A percentile compares a stretch with the other conserved stretches of the same genome.
These are phyloP conservation scores for Funneliformis caledonium DNA, from an alignment of 371 early-diverging fungal genomes.

Conservation along the genomic window DNA sequence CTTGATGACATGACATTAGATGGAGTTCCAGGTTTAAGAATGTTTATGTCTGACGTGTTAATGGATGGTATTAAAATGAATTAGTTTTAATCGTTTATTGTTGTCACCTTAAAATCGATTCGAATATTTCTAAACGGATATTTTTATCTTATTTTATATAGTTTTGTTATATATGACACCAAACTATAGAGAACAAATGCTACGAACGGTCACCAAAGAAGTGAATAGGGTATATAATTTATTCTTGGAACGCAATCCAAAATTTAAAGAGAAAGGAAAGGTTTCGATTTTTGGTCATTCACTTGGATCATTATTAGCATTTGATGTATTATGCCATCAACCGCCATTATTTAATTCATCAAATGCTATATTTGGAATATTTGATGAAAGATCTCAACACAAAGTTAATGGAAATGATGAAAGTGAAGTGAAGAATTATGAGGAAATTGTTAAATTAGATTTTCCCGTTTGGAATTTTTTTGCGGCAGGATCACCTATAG, in stretches of 20 bases:
- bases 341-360: conserved; percentile 49
- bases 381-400: conserved; percentile 35
- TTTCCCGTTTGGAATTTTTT: conserved; percentile 64
- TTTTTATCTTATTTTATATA: conserved; percentile 42
- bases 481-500: conserved; percentile 80
- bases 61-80: conserved; percentile 65
- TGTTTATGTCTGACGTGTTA: conserved; percentile 79
- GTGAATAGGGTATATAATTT: conserved; percentile 72
- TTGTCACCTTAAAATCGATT: background rate
- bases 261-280: conserved; percentile 69
- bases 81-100: background rate
- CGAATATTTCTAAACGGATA: background rate
- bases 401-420: background rate
- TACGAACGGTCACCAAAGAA: conserved; percentile 71
- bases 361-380: conserved; percentile 41
- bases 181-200: conserved; percentile 78
- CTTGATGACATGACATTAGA: conserved; percentile 79
- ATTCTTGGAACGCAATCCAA: conserved; percentile 72
- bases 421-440: background rate
- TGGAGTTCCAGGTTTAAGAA: conserved; percentile 80
- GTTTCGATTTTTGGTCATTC: conserved; percentile 83
- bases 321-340: conserved; percentile 77
- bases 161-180: conserved; percentile 86
- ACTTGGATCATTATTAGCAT: conserved; percentile 77
- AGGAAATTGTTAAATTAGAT: conserved; percentile 45